Conservation (phyloP, 768 basidiomycete genomes). For the Collybia sp. region DNA sequence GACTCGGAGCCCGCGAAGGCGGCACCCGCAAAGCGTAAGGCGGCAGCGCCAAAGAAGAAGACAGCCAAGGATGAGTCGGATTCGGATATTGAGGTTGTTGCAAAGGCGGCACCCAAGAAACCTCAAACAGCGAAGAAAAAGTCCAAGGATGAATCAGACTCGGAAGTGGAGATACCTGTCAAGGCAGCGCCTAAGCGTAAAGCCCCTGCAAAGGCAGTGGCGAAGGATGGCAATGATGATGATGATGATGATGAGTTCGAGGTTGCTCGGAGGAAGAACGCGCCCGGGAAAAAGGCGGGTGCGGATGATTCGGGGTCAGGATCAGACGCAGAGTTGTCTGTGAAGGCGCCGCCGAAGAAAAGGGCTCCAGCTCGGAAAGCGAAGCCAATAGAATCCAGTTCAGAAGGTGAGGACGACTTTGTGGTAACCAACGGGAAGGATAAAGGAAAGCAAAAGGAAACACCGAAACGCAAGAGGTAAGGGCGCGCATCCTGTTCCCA, state of each 20-base stretch:
- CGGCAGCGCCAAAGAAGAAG: slow-evolving; percentile 14
- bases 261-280: no score
- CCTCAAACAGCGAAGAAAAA: slow-evolving; percentile 5
- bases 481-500: not conserved
- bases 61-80: slow-evolving; percentile 18
- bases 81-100: slow-evolving; percentile 21
- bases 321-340: not conserved
- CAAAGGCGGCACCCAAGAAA: slow-evolving; percentile 10
- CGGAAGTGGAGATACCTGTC: not conserved
- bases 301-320: no score
- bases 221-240: not conserved
- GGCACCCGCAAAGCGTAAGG: slow-evolving; percentile 14
- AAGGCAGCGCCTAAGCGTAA: not conserved
- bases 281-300: no score
- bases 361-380: not conserved
- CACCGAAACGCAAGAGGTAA: slow-evolving; percentile 69
- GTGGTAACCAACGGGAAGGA: slow-evolving; percentile 8
- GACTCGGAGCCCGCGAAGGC: slow-evolving; percentile 18
- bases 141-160: not conserved
- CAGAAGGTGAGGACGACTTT: not conserved
- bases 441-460: slow-evolving; percentile 17
- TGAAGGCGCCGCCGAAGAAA: not conserved
- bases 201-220: not conserved
- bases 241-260: slow-evolving; percentile 3
- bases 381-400: no score